These are phyloP conservation scores for Tulasnella sp. DNA, from an alignment of 768 basidiomycete genomes.

Conservation along the genomic window DNA sequence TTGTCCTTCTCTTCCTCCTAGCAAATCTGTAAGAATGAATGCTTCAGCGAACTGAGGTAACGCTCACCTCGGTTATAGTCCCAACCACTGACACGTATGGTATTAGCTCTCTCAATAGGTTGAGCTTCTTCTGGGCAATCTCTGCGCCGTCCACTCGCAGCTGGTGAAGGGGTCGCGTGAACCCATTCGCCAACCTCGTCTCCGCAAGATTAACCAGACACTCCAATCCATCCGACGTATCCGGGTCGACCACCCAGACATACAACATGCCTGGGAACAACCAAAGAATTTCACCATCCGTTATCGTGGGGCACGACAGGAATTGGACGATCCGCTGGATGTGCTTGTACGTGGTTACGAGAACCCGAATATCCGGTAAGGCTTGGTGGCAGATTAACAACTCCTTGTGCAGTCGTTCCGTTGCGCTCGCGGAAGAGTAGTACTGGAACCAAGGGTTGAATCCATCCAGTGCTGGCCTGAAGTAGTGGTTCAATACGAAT, in stretches of 20 bases:
- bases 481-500: background rate
- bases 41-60: background rate
- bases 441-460: background rate
- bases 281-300: background rate
- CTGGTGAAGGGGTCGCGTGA: background rate
- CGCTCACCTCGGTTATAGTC: background rate
- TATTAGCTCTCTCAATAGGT: background rate
- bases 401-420: background rate
- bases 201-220: background rate
- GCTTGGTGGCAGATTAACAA: background rate
- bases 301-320: background rate
- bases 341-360: background rate
- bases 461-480: background rate
- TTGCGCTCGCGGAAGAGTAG: background rate
- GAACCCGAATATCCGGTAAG: background rate
- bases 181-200: background rate
- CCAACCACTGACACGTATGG: background rate
- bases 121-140: background rate
- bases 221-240: background rate
- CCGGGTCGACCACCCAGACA: background rate
- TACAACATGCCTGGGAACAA: background rate
- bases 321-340: background rate
- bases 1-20: background rate
- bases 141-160: background rate
- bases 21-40: background rate